Conservation (phyloP, 371 early-diverging fungal genomes). For the Rhizomucor miehei region DNA sequence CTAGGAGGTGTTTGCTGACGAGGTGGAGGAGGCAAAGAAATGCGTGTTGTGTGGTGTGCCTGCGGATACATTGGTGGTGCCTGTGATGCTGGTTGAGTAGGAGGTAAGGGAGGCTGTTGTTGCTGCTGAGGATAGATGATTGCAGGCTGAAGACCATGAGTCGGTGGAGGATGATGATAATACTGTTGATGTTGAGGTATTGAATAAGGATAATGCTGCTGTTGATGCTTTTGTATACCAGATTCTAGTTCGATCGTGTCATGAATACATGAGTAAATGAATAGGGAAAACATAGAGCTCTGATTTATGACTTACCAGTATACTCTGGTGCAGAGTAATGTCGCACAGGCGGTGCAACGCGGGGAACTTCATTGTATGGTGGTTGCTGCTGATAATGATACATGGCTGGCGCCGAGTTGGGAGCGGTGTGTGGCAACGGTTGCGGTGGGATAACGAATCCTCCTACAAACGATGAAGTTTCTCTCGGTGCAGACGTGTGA, state of each 20-base stretch:
- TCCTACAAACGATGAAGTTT: constrained; percentile 10
- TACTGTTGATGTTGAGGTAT: neutral
- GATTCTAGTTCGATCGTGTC: too few relatives aligned
- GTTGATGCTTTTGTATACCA: neutral
- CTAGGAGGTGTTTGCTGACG: too few relatives aligned
- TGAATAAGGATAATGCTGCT: constrained; percentile 3
- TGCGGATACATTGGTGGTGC: neutral
- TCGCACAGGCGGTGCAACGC: neutral
- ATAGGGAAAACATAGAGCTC: neutral
- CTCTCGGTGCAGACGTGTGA: neutral
- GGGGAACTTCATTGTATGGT: neutral
- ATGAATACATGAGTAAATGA: too few relatives aligned
- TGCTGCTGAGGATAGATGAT: neutral
- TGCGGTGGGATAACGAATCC: constrained; percentile 14
- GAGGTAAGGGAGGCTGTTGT: neutral
- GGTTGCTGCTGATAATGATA: neutral
- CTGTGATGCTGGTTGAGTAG: neutral
- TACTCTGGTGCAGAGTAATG: neutral
- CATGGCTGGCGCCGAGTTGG: neutral
- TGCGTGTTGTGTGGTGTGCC: neutral
- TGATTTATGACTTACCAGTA: neutral
- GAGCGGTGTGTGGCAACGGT: constrained; percentile 2
- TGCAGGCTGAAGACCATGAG: neutral
- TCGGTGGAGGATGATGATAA: neutral
- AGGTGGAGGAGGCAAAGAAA: too few relatives aligned